phyloP scores from a whole-genome alignment of 768 basidiomycete genomes.

The Tremella yokohamensis region DNA sequence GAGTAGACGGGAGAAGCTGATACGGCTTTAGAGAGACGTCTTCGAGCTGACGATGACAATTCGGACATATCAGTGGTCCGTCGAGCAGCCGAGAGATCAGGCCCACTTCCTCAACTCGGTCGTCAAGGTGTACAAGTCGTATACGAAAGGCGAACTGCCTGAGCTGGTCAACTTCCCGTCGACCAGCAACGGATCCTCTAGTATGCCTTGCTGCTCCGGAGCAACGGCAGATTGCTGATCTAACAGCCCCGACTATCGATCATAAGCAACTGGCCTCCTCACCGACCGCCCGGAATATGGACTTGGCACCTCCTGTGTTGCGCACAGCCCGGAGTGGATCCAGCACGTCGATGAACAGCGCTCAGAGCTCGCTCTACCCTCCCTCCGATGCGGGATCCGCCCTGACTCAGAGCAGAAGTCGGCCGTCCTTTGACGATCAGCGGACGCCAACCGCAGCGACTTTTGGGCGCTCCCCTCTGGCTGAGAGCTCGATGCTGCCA shows the following conservation, averaged over 20 bases:
- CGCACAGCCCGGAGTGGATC: conserved; percentile 31
- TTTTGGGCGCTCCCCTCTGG: conserved; percentile 27
- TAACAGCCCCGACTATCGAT: conserved; percentile 6
- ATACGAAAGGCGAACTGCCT: conserved; percentile 45
- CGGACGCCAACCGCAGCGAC: conserved; percentile 12
- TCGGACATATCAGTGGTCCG: conserved; percentile 78
- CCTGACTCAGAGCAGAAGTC: conserved; percentile 7
- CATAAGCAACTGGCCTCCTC: conserved; percentile 12
- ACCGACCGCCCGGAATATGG: conserved; percentile 18
- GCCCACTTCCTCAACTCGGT: conserved; percentile 64
- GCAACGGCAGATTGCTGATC: background rate
- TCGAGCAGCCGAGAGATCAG: conserved; percentile 72
- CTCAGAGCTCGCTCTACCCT: conserved; percentile 22
- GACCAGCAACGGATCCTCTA: conserved; percentile 10
- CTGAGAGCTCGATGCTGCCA: conserved; percentile 14
- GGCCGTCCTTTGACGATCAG: conserved; percentile 28
- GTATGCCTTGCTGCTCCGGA: background rate
- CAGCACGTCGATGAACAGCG: conserved; percentile 31
- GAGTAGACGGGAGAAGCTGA: background rate
- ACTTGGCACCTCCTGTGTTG: conserved; percentile 26
- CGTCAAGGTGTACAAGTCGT: conserved; percentile 55
- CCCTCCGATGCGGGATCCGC: conserved; percentile 13
- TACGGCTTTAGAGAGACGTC: conserved; percentile 25
- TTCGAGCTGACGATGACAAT: conserved; percentile 84
- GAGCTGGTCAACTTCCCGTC: conserved; percentile 40